Base-by-base conservation (phyloP, 257 asterid species). In the Anisodus acutangulus region DNA sequence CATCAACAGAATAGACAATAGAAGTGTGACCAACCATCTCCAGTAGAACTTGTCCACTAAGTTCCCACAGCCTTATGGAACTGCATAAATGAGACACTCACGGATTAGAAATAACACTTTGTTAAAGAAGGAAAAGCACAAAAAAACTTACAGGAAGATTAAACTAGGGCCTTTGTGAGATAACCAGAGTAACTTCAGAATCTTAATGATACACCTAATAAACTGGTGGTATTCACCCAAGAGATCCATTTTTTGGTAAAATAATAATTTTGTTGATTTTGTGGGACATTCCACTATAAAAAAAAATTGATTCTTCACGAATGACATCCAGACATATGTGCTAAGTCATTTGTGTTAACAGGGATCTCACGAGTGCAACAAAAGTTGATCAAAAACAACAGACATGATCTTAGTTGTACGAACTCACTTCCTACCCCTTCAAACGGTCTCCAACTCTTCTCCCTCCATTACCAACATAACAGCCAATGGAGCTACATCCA, bases 11-110 rank as follows among this genome's bases (percentile, higher is more conserved):
- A 88, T 95, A 97, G 79, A 97, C 98, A 87, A 97, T 93, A 58
- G 98, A 90, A 59, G 95, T 85, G 88, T 97, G 99, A 70, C 99
- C 98, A 89, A 90, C 99, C 99, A 97, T 93, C 91, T 97, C 98
- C 92, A 96, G 45, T 67, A 97, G 88, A 86, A 90, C 91, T 86
- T 95, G 93, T 82, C 99, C 99, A 83, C 92, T 88, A 70, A 93
- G 86, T 31, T 97, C 91, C 99, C 99, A 97, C 49, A 97, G 91
- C 88, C 94, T 90, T 57, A 97, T 89, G 80, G 98, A 90, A 87
- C 99, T 97, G 98, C 68, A 86, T 89, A 83, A 82, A 58, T 80
- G 71, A 88, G 76, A 58, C 54, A 88, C 80, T 87, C n/a, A 87
- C 19, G 19, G 55, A 78, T 89, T 68, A 90, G 55, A 47, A 63